These are phyloP conservation scores for Xylariaceae sp. DNA, from an alignment of 2,329 filamentous ascomycete species.

Conservation along the genomic window DNA sequence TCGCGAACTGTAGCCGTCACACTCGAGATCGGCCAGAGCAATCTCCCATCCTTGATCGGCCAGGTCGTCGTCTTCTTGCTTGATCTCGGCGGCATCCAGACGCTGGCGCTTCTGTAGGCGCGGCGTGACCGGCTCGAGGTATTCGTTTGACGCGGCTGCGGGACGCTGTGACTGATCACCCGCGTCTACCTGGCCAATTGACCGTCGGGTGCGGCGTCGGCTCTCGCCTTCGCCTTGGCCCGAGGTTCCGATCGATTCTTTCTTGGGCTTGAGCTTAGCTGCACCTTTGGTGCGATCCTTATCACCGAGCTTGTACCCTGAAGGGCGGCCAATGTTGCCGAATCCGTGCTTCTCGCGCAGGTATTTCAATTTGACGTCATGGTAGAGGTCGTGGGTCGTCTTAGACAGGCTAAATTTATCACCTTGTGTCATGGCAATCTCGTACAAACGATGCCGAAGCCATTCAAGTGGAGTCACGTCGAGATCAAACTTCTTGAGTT, in stretches of 20 bases:
- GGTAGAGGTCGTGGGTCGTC: conserved; percentile 61
- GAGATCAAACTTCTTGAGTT: conserved; percentile 60
- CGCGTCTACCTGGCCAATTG: conserved; percentile 41
- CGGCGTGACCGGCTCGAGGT: conserved; percentile 40
- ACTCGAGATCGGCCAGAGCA: conserved; percentile 49
- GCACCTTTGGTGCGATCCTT: conserved; percentile 44
- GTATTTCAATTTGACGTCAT: conserved; percentile 58
- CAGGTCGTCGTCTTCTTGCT: conserved; percentile 1
- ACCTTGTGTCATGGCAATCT: conserved; percentile 53
- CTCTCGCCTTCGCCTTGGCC: conserved; percentile 26
- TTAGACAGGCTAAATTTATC: conserved; percentile 58
- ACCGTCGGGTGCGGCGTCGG: conserved; percentile 40
- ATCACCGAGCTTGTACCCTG: conserved; percentile 49
- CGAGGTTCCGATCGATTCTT: conserved; percentile 28
- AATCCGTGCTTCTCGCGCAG: conserved; percentile 61
- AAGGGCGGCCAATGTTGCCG: conserved; percentile 64
- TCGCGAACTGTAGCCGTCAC: conserved; percentile 56
- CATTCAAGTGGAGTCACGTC: conserved; percentile 61
- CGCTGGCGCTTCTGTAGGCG: conserved; percentile 43
- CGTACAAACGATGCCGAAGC: conserved; percentile 63
- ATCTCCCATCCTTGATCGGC: conserved; percentile 22
- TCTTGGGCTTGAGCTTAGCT: conserved; percentile 40
- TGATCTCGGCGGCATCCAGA: conserved; percentile 27
- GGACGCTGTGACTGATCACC: conserved; percentile 31
- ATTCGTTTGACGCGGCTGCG: conserved; percentile 28